phyloP scores from a whole-genome alignment of 2,329 filamentous ascomycete genomes.

The Phyllosticta capitalensis region DNA sequence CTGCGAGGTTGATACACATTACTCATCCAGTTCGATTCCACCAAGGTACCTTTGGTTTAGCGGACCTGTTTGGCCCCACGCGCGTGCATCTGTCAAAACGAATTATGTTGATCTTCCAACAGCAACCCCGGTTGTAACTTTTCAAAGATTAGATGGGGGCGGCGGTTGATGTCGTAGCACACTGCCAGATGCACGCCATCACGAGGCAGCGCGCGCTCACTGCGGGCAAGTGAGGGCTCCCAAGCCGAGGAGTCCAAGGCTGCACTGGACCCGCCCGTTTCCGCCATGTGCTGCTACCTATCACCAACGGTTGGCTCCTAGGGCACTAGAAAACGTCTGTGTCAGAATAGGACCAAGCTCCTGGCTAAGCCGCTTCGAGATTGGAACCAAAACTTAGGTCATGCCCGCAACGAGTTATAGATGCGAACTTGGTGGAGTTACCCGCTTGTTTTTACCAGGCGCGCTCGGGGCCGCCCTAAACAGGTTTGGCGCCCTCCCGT shows the following conservation, averaged over 20 bases:
- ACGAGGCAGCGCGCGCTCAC: not conserved
- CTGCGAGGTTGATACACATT: not conserved
- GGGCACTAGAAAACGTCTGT: not conserved
- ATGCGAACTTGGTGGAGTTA: not conserved
- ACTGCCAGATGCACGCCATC: not conserved
- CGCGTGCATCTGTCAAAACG: not conserved
- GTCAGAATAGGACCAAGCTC: not conserved
- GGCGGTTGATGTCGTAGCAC: not conserved
- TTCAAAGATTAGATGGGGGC: not conserved
- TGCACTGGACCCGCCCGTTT: not conserved
- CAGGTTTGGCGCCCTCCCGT: not conserved
- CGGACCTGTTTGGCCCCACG: not conserved
- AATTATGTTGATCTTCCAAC: not conserved
- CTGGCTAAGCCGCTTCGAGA: not conserved
- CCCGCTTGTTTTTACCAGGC: not conserved
- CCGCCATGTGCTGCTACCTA: not conserved
- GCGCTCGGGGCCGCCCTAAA: not conserved
- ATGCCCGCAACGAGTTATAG: not conserved
- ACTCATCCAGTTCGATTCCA: not conserved
- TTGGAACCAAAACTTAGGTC: not conserved
- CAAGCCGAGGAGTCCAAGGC: not conserved
- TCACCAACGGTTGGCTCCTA: not conserved
- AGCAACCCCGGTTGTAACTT: not conserved
- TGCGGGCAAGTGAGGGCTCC: not conserved
- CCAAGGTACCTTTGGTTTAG: not conserved